These are phyloP conservation scores for Xerophyta viscosa DNA, from an alignment of 106 monocot genomes.

Conservation along the genomic window DNA sequence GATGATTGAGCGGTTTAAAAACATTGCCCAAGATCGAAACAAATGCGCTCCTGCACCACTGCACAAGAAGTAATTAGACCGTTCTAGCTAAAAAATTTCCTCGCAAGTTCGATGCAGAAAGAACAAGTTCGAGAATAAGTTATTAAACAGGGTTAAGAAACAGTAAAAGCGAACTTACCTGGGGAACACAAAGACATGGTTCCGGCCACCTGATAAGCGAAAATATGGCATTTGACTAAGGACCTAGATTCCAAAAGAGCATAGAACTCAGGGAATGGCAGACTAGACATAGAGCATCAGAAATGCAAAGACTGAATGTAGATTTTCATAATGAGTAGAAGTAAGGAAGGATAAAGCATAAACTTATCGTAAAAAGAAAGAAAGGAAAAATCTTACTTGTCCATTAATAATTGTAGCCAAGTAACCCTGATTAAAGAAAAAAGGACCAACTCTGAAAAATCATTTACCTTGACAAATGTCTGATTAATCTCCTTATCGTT, in stretches of 20 bases:
- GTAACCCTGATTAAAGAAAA: neutral
- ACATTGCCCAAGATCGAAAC: constrained; percentile 85
- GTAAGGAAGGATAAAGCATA: neutral
- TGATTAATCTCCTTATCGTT: constrained; percentile 96
- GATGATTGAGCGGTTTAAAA: constrained; percentile 90
- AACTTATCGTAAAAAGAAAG: neutral
- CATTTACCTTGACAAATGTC: constrained; percentile 85
- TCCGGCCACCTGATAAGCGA: constrained; percentile 81
- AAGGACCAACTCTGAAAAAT: neutral
- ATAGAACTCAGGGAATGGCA: neutral
- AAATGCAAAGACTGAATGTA: neutral
- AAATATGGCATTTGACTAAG: constrained; percentile 98
- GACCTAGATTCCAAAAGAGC: constrained; percentile 40
- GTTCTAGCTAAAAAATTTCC: neutral
- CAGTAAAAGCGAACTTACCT: constrained; percentile 41
- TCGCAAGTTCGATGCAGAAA: too few species aligned
- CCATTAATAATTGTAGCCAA: neutral
- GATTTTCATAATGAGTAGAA: too few species aligned
- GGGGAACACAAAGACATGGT: constrained; percentile 95
- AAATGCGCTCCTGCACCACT: constrained; percentile 97
- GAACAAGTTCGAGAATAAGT: neutral
- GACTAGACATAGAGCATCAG: neutral
- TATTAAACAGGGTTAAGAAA: too few species aligned
- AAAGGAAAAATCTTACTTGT: too few species aligned
- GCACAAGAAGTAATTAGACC: too few species aligned